phyloP scores from a whole-genome alignment of 179 eudicot species.

The Beta corolliflora region DNA sequence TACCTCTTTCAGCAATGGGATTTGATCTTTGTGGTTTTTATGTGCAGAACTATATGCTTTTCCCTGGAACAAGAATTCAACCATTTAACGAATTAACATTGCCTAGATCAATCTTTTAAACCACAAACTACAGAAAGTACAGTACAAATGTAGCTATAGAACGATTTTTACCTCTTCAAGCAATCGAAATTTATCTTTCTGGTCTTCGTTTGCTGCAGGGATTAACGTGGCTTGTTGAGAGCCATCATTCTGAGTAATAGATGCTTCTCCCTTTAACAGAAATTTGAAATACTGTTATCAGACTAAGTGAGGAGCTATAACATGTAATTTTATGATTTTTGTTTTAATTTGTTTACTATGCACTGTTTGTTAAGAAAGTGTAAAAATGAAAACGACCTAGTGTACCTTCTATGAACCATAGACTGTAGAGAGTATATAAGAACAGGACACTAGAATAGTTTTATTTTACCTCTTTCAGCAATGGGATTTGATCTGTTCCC shows the following conservation, averaged over 20 bases:
- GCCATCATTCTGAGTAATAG: background rate
- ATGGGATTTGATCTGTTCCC: background rate
- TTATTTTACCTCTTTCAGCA: background rate
- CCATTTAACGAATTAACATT: background rate
- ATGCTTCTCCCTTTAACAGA: background rate
- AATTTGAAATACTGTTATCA: background rate
- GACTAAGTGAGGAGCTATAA: background rate
- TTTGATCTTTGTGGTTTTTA: background rate
- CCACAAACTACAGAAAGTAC: no score
- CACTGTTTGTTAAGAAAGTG: no score
- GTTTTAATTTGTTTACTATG: no score
- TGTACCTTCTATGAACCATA: no score
- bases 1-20: background rate
- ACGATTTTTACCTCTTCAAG: slow-evolving; percentile 15
- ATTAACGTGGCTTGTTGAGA: background rate
- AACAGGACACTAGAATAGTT: no score
- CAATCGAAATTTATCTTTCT: no score
- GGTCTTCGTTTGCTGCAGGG: background rate
- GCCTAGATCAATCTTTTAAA: no score
- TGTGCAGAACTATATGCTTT: background rate
- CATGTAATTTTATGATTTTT: background rate
- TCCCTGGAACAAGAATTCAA: background rate
- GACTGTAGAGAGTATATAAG: no score
- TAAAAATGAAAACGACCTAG: no score
- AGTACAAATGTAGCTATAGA: background rate